Evolutionary conservation across 176 grass and related monocot genomes (phyloP).

Genomic region (Oropetium thomaeum): DNA sequence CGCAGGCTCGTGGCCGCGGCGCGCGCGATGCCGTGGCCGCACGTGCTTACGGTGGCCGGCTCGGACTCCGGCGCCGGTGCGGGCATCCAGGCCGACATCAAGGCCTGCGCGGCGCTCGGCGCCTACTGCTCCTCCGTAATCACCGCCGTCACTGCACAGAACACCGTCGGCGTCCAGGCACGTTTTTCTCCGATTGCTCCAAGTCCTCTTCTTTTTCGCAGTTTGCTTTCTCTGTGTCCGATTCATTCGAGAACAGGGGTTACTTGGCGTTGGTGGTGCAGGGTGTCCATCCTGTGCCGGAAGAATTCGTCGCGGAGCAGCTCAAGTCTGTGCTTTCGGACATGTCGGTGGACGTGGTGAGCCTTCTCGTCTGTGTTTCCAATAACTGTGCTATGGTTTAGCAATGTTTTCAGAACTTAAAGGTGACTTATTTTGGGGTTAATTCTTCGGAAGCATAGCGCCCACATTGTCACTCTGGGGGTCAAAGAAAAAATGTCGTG

Average conservation of each 20-base stretch:
- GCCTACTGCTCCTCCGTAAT: conserved; percentile 87
- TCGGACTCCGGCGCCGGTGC: conserved; percentile 88
- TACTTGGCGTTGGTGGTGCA: conserved; percentile 4
- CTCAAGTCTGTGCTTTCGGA: conserved; percentile 81
- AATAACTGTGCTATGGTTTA: too few species aligned
- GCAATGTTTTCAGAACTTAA: neutral
- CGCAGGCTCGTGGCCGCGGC: neutral
- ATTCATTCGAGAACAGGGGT: neutral
- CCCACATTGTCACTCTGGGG: neutral
- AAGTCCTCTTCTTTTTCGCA: neutral
- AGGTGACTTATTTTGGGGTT: neutral
- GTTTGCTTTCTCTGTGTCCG: neutral
- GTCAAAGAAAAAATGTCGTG: neutral
- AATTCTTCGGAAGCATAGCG: neutral
- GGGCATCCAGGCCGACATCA: conserved; percentile 89
- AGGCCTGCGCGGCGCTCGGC: conserved; percentile 77
- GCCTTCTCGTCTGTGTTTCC: too few species aligned
- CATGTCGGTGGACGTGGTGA: conserved; percentile 93
- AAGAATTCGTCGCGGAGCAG: conserved; percentile 72
- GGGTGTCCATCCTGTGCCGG: conserved; percentile 83
- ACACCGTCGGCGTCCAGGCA: conserved; percentile 90
- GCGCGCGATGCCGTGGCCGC: conserved; percentile 43
- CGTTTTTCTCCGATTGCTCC: neutral
- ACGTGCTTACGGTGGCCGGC: conserved; percentile 85
- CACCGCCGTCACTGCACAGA: conserved; percentile 92